Evolutionary conservation across 352 stramenopile species (phyloP).

Genomic region (Globisporangium irregulare): DNA sequence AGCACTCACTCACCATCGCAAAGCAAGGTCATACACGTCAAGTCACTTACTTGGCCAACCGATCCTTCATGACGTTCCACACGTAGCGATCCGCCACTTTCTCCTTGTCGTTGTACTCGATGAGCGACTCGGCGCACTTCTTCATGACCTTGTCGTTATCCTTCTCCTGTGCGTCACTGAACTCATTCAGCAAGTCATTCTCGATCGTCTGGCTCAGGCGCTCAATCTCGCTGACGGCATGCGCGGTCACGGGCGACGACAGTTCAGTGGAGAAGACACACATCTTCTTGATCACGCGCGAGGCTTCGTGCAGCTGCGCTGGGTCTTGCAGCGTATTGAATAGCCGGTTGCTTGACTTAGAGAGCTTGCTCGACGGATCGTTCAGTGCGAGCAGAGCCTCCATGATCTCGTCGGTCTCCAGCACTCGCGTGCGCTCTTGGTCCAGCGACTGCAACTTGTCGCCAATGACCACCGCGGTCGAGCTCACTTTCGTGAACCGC

Average conservation of each 20-base stretch:
- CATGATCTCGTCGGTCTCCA: constrained; percentile 79
- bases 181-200: constrained; percentile 69
- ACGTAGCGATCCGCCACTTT: constrained; percentile 81
- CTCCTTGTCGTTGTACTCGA: constrained; percentile 82
- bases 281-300: constrained; percentile 72
- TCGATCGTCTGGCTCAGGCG: constrained; percentile 73
- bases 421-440: constrained; percentile 53
- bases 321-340: constrained; percentile 69
- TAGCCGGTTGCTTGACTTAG: constrained; percentile 56
- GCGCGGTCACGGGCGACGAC: constrained; percentile 49
- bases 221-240: constrained; percentile 69
- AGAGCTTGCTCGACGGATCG: constrained; percentile 47
- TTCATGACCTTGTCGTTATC: constrained; percentile 45
- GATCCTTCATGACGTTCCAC: constrained; percentile 83
- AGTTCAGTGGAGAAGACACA: constrained; percentile 66
- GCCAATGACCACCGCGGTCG: constrained; percentile 71
- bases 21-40: neutral
- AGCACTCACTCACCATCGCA: neutral
- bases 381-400: constrained; percentile 74
- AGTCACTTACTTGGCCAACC: constrained; percentile 41
- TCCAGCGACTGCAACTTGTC: constrained; percentile 66
- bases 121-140: constrained; percentile 61
- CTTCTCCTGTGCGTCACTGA: constrained; percentile 68
- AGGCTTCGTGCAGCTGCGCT: constrained; percentile 65
- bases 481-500: constrained; percentile 84